phyloP scores from a whole-genome alignment of 169 alveolate species.

The Cryptosporidium baileyi region DNA sequence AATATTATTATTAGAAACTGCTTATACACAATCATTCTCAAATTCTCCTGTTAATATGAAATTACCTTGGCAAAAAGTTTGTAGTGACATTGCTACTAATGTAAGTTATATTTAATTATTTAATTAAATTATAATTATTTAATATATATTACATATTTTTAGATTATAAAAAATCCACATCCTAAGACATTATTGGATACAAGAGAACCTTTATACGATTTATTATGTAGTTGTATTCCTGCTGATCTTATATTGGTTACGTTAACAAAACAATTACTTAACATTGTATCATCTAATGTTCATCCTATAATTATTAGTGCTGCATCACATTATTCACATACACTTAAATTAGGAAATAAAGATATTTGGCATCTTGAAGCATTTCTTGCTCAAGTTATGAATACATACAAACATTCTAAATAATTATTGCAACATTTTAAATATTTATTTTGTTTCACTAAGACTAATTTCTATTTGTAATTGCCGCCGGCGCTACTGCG shows the following conservation, averaged over 20 bases:
- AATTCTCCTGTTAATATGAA: constrained; percentile 63
- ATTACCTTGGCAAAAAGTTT: constrained; percentile 83
- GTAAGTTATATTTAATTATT: constrained; percentile 51
- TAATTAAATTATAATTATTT: constrained; percentile 61
- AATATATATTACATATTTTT: neutral
- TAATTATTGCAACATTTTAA: neutral
- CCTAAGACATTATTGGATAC: constrained; percentile 72
- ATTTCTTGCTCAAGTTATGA: constrained; percentile 80
- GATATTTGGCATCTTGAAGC: constrained; percentile 85
- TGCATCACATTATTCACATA: constrained; percentile 71
- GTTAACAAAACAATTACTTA: constrained; percentile 73
- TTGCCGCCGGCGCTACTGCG: neutral
- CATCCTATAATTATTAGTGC: constrained; percentile 41
- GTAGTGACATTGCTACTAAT: constrained; percentile 69
- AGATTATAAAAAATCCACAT: constrained; percentile 50
- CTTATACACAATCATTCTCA: constrained; percentile 75
- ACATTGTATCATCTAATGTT: constrained; percentile 14
- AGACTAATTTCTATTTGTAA: neutral
- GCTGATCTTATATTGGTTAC: constrained; percentile 76
- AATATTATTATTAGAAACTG: constrained; percentile 84
- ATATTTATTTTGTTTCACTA: too few relatives aligned
- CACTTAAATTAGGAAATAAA: constrained; percentile 78
- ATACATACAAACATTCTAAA: constrained; percentile 30
- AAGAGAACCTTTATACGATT: constrained; percentile 79
- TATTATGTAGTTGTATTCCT: constrained; percentile 81